Base-by-base conservation (phyloP, 768 basidiomycete species). In the Xerocomellus intermedius region DNA sequence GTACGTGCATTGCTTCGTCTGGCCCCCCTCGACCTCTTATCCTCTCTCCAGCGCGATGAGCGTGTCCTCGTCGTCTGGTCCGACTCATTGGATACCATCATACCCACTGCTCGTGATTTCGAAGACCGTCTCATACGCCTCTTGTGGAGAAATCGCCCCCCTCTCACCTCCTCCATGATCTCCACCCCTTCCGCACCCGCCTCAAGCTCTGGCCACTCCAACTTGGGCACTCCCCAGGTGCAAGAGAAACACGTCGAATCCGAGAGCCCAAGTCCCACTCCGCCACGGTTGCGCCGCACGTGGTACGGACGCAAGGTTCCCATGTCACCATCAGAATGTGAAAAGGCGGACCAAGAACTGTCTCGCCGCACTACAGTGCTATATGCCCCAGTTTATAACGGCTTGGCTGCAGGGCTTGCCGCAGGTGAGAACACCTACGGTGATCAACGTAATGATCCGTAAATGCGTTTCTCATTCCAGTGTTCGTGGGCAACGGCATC, bases 51-150 rank as follows among this genome's bases (percentile, higher is more conserved):
- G 87, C 82, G 91, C 43, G 87, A 92, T 67, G 92, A 94, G 68
- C 82, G 88, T 37, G 87, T 89, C 17, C 79, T 94, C 51, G 81
- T 94, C 57, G 84, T 94, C 58, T 94, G 91, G 91, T 84, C 87
- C 19, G 88, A 92, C 66, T 80, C 82, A 0, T 77, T 93, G 42
- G 89, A 92, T 65, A 79, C 78, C 60, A 88, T 94, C 68, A 83
- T 94, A 53, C 68, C 68, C 21, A 65, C 60, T 24, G 70, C 70
- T 17, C 70, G 77, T 56, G 80, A 82, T 58, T 79, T 84, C 50
- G 83, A 84, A 59, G 78, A 82, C 55, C 74, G 79, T 48, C 79
- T 84, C 68, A 82, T 84, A 60, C 75, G 75, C 49, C 79, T 79
- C 48, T 69, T 84, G 9, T 84, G 83, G 83, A 71, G 77, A 42